Evolutionary conservation across 73 alveolate genomes (phyloP).

Genomic region (Chromera velia): DNA sequence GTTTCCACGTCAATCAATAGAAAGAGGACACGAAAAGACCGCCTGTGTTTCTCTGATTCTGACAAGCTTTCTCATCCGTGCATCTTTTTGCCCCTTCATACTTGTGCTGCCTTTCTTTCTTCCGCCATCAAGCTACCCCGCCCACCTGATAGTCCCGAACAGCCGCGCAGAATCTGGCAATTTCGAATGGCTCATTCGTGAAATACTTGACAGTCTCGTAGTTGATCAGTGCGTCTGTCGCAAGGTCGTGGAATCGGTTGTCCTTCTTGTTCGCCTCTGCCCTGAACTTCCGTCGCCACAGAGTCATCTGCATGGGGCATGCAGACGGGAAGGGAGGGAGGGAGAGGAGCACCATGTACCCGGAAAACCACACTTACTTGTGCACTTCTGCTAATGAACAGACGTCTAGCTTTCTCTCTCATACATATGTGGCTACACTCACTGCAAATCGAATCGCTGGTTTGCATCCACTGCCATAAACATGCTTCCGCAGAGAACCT

Average conservation of each 20-base stretch:
- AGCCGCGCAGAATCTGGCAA: not conserved
- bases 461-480: too few relatives aligned
- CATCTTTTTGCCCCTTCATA: not conserved
- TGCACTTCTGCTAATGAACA: not conserved
- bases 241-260: conserved; percentile 35
- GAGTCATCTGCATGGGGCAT: conserved; percentile 27
- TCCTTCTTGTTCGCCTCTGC: conserved; percentile 37
- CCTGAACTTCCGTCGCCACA: conserved; percentile 39
- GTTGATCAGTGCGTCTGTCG: conserved; percentile 39
- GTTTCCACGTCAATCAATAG: too few relatives aligned
- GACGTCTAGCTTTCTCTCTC: too few relatives aligned
- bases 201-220: conserved; percentile 43
- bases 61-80: too few relatives aligned
- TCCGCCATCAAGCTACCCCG: too few relatives aligned
- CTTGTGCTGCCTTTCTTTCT: not conserved
- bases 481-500: too few relatives aligned
- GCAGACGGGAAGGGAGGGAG: conserved; percentile 14
- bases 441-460: too few relatives aligned
- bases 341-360: conserved; percentile 14
- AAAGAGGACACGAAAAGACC: too few relatives aligned
- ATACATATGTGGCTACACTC: too few relatives aligned
- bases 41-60: too few relatives aligned
- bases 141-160: not conserved
- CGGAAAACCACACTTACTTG: not conserved
- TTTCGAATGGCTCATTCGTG: conserved; percentile 34